These are phyloP conservation scores for Smallanthus sonchifolius DNA, from an alignment of 129 eudicot species.

Conservation along the genomic window DNA sequence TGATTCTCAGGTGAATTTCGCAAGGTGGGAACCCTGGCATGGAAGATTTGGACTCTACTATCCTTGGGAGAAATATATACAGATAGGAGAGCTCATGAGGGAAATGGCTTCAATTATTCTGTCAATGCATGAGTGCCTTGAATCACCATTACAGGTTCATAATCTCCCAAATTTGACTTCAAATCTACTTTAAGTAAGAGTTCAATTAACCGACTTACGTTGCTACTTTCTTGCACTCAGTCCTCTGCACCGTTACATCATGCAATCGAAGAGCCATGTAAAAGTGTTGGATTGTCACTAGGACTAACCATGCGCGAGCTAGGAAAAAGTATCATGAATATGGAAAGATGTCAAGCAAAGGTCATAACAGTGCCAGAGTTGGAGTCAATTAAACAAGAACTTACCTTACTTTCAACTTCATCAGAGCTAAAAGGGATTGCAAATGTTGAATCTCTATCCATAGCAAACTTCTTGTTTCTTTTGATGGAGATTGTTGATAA, in stretches of 20 bases:
- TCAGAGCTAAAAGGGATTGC: conserved; percentile 28
- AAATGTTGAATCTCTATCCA: conserved; percentile 42
- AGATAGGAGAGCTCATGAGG: conserved; percentile 57
- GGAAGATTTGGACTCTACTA: conserved; percentile 66
- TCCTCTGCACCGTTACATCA: conserved; percentile 37
- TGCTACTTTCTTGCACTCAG: conserved; percentile 35
- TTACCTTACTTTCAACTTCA: conserved; percentile 27
- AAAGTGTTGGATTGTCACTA: conserved; percentile 33
- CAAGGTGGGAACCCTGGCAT: conserved; percentile 97
- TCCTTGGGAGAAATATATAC: conserved; percentile 77
- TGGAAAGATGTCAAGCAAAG: conserved; percentile 49
- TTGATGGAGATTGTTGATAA: conserved; percentile 57
- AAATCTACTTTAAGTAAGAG: neutral
- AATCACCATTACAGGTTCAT: conserved; percentile 61
- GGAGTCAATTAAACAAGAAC: conserved; percentile 43
- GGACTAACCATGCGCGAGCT: conserved; percentile 53
- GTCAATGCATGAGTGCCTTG: conserved; percentile 57
- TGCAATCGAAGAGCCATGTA: conserved; percentile 52
- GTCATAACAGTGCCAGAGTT: conserved; percentile 39
- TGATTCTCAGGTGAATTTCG: conserved; percentile 56
- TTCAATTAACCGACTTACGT: neutral
- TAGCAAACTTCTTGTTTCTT: conserved; percentile 49
- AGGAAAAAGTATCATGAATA: conserved; percentile 58
- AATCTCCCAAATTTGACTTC: neutral
- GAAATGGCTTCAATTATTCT: conserved; percentile 61